Evolutionary conservation across 31 red algal species (phyloP).

Genomic region (Asparagopsis taxiformis): DNA sequence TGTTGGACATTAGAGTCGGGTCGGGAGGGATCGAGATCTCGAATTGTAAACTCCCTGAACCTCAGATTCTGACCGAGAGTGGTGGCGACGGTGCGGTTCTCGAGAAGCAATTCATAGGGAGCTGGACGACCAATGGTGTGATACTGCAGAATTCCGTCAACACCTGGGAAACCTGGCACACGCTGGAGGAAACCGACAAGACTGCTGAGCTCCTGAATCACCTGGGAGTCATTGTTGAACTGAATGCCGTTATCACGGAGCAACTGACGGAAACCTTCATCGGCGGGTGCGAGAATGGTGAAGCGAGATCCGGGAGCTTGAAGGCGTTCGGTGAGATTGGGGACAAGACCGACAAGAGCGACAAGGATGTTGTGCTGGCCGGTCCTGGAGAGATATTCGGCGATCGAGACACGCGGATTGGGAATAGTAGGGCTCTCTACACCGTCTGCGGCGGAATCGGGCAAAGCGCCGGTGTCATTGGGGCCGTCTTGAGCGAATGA

Average conservation of each 20-base stretch:
- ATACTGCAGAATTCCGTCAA: too few relatives aligned
- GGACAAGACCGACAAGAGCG: background rate
- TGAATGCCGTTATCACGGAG: background rate
- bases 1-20: background rate
- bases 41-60: background rate
- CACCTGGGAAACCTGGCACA: too few relatives aligned
- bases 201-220: too few relatives aligned
- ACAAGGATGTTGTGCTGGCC: background rate
- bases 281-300: constrained; percentile 18
- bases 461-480: background rate
- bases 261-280: constrained; percentile 1
- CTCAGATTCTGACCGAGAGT: background rate
- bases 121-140: too few relatives aligned
- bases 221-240: background rate
- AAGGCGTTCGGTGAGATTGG: background rate
- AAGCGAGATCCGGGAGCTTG: background rate
- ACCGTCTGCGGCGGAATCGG: background rate
- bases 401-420: background rate
- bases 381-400: background rate
- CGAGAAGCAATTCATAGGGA: too few relatives aligned
- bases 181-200: too few relatives aligned
- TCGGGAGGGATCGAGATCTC: constrained; percentile 1
- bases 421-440: background rate
- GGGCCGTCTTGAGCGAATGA: background rate
- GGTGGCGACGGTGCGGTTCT: too few relatives aligned